These are phyloP conservation scores for Russula sp. DNA, from an alignment of 768 basidiomycete species.

Conservation along the genomic window DNA sequence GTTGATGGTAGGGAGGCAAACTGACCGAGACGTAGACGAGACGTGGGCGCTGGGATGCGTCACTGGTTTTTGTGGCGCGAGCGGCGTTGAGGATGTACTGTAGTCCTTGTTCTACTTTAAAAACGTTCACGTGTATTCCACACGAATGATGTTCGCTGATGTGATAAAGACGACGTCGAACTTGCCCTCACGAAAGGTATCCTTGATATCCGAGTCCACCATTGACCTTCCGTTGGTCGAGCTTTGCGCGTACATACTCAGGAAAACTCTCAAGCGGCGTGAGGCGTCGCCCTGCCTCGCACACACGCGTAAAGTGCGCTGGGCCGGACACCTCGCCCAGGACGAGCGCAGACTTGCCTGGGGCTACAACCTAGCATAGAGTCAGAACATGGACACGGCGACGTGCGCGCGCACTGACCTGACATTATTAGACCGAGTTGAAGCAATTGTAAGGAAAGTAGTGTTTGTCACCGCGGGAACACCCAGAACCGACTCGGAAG, in stretches of 20 bases:
- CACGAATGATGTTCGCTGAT: slow-evolving; percentile 31
- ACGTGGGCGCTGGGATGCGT: slow-evolving; percentile 43
- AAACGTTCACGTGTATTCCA: too few species aligned
- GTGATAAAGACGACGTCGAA: slow-evolving; percentile 76
- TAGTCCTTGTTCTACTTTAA: slow-evolving; percentile 68
- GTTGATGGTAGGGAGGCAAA: background rate
- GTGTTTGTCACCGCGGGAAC: too few species aligned
- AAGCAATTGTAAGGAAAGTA: background rate
- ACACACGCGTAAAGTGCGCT: slow-evolving; percentile 49
- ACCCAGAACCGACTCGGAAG: too few species aligned
- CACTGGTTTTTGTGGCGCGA: slow-evolving; percentile 59
- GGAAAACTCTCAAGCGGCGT: slow-evolving; percentile 41
- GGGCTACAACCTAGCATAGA: background rate
- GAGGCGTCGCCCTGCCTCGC: slow-evolving; percentile 62
- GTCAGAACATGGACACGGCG: background rate
- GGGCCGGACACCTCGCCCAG: slow-evolving; percentile 67
- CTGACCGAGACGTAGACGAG: slow-evolving; percentile 66
- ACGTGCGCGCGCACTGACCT: background rate
- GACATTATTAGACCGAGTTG: background rate
- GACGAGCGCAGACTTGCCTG: slow-evolving; percentile 47
- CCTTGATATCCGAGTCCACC: slow-evolving; percentile 31
- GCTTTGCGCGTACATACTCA: slow-evolving; percentile 43
- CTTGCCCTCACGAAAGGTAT: slow-evolving; percentile 41
- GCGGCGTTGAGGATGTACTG: slow-evolving; percentile 51
- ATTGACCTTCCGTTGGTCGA: slow-evolving; percentile 61